phyloP scores from a whole-genome alignment of 345 rosid species.

The Aquilaria yunnanensis region DNA sequence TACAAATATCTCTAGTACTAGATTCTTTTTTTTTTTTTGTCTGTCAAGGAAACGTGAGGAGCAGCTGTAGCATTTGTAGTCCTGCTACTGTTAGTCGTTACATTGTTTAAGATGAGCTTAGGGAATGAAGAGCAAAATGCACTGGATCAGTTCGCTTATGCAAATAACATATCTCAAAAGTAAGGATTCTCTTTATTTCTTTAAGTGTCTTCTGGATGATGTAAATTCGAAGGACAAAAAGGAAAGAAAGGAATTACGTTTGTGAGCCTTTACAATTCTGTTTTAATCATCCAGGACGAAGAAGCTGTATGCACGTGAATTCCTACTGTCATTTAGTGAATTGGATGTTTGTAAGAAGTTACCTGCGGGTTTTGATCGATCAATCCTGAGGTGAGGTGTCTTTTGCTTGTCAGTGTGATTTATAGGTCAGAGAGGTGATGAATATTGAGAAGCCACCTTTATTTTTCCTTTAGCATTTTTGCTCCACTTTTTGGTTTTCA shows the following conservation, averaged over 20 bases:
- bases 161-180: conserved; percentile 33
- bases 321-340: conserved; percentile 62
- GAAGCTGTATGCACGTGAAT: conserved; percentile 58
- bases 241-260: neutral
- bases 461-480: conserved; percentile 8
- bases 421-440: neutral
- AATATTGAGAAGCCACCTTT: neutral
- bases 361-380: conserved; percentile 53
- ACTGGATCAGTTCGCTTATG: conserved; percentile 34
- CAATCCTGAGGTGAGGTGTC: conserved; percentile 48
- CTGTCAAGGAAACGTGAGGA: neutral
- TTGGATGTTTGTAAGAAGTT: conserved; percentile 69
- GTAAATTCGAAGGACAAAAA: neutral
- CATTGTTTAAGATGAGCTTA: conserved; percentile 52
- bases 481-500: conserved; percentile 11
- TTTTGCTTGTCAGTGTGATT: neutral
- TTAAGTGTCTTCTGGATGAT: neutral
- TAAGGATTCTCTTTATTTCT: conserved; percentile 15
- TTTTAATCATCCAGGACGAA: conserved; percentile 44
- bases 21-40: conserved; percentile 2
- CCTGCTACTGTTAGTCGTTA: neutral
- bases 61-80: neutral
- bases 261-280: conserved; percentile 11
- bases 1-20: conserved; percentile 2
- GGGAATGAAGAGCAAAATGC: conserved; percentile 36